phyloP scores from a whole-genome alignment of 129 eudicot genomes.

The Escallonia herrerae region DNA sequence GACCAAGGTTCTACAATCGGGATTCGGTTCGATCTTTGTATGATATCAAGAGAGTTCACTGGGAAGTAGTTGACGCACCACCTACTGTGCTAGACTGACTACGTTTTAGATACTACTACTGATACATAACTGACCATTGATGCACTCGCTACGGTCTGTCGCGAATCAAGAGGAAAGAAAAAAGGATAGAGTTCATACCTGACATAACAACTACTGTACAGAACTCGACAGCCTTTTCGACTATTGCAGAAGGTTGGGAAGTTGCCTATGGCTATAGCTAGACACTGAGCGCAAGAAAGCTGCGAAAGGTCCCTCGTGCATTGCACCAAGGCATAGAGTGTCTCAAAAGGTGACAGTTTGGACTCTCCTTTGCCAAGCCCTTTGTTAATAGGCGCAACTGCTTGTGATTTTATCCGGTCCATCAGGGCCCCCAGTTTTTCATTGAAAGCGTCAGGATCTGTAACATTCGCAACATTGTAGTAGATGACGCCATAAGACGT shows the following conservation, averaged over 20 bases:
- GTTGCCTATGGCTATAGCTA: conserved; percentile 43
- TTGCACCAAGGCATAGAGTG: conserved; percentile 57
- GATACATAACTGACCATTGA: conserved; percentile 21
- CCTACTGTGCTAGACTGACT: background rate
- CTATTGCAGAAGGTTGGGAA: conserved; percentile 34
- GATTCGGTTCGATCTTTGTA: no score
- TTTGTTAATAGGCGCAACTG: conserved; percentile 28
- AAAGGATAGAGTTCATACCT: conserved; percentile 56
- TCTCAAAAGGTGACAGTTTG: conserved; percentile 31
- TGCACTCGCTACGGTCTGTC: conserved; percentile 15
- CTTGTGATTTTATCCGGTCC: conserved; percentile 27
- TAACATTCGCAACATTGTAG: conserved; percentile 44
- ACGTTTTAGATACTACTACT: conserved; percentile 17
- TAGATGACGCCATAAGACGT: conserved; percentile 31
- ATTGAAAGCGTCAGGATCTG: conserved; percentile 45
- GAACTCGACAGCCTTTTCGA: conserved; percentile 56
- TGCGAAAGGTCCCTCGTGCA: conserved; percentile 54
- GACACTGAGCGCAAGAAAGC: conserved; percentile 56
- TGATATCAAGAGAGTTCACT: no score
- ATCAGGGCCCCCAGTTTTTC: conserved; percentile 31
- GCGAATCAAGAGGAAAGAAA: conserved; percentile 46
- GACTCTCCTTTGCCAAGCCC: conserved; percentile 53
- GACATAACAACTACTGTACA: conserved; percentile 62
- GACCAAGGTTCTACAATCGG: no score
- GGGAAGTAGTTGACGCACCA: no score